Conservation (phyloP, 2,329 filamentous ascomycete genomes). For the Ophiosphaerella korrae region DNA sequence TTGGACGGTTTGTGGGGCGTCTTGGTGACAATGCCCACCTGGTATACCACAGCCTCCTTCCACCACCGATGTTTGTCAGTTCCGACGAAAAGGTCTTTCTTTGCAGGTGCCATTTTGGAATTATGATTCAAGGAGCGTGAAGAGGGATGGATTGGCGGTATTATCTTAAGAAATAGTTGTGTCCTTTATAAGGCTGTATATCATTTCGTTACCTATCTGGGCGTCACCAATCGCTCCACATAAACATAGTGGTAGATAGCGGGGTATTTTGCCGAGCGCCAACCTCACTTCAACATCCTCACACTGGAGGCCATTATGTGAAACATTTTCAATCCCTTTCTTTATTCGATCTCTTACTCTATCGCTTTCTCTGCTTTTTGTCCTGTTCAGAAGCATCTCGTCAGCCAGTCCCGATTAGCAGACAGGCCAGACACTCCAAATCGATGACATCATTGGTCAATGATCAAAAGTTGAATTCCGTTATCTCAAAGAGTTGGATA, state of each 20-base stretch:
- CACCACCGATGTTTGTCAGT: constrained; percentile 56
- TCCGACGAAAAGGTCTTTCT: constrained; percentile 36
- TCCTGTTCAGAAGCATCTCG: too few species aligned
- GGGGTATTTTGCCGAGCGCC: constrained; percentile 1
- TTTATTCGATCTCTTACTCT: too few species aligned
- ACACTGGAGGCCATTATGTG: too few species aligned
- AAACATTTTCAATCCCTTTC: too few species aligned
- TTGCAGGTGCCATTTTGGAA: constrained; percentile 1
- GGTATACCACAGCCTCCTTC: constrained; percentile 66
- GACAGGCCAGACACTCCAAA: too few species aligned
- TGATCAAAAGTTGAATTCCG: too few species aligned
- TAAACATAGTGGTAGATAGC: background rate
- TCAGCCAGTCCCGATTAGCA: too few species aligned
- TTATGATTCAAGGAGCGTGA: background rate
- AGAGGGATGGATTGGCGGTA: too few species aligned
- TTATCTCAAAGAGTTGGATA: too few species aligned
- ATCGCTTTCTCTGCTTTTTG: too few species aligned
- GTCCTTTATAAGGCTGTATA: background rate
- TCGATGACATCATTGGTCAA: too few species aligned
- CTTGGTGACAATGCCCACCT: constrained; percentile 36
- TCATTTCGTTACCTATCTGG: background rate
- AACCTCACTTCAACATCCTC: background rate
- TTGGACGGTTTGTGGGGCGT: background rate
- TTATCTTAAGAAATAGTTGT: too few species aligned
- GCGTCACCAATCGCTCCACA: background rate